These are phyloP conservation scores for Podaxis sp. DNA, from an alignment of 768 basidiomycete genomes.

Conservation along the genomic window DNA sequence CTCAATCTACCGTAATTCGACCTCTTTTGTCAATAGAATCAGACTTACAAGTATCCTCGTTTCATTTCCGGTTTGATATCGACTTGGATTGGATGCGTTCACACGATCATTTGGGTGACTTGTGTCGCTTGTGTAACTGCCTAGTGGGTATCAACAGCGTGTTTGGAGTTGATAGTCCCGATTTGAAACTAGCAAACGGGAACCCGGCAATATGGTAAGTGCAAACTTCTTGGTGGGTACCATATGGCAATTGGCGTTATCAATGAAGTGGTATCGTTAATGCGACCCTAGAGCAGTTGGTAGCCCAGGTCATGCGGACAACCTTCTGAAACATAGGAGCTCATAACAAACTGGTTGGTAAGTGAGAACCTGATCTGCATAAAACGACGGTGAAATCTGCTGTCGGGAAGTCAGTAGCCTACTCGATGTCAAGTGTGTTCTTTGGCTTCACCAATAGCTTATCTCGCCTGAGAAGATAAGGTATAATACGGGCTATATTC, in stretches of 20 bases:
- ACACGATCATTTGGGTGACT: background rate
- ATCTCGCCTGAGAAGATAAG: background rate
- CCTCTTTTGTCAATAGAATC: no score
- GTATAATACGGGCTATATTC: background rate
- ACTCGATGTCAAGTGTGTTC: background rate
- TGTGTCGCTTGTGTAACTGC: background rate
- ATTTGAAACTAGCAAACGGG: background rate
- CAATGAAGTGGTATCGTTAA: background rate
- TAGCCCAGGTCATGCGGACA: background rate
- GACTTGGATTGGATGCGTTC: background rate
- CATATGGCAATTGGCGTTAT: background rate
- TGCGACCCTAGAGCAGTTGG: background rate
- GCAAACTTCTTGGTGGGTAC: background rate
- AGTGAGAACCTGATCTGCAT: background rate
- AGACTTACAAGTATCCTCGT: background rate
- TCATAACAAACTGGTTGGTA: background rate
- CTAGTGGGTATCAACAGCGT: background rate
- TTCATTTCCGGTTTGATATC: background rate
- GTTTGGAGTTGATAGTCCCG: background rate
- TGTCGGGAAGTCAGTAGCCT: background rate
- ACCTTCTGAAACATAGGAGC: background rate
- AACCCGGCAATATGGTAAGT: background rate
- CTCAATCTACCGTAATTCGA: background rate
- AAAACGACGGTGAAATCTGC: background rate
- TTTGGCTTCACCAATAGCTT: background rate